Percentiles rank a stretch among this genome's conserved stretches.
Evolutionary conservation across 768 basidiomycete species (phyloP).

Genomic region (Leucosporidium creatinivorum): DNA sequence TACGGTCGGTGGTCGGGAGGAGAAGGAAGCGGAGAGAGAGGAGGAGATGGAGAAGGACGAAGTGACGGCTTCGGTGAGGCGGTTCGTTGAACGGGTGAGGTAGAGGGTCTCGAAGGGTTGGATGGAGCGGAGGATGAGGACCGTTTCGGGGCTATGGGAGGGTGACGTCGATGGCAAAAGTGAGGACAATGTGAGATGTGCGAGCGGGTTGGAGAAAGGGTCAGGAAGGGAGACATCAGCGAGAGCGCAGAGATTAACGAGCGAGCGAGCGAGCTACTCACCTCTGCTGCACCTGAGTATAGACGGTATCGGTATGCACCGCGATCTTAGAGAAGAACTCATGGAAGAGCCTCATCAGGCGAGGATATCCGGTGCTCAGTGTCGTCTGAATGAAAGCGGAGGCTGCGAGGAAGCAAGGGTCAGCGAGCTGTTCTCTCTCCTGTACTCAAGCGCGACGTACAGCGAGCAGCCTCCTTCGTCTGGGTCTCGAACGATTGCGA

Average conservation of each 20-base stretch:
- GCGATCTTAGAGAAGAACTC: constrained; percentile 94
- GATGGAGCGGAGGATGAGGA: constrained; percentile 75
- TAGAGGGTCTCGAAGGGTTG: constrained; percentile 81
- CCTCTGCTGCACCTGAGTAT: constrained; percentile 78
- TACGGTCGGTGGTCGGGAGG: constrained; percentile 52
- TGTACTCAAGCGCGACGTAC: constrained; percentile 43
- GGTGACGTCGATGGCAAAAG: background rate
- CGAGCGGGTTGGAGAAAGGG: background rate
- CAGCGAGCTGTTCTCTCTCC: background rate
- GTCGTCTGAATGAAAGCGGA: constrained; percentile 89
- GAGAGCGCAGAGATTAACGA: background rate
- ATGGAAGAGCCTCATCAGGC: constrained; percentile 81
- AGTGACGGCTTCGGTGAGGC: constrained; percentile 73
- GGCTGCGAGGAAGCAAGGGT: constrained; percentile 45
- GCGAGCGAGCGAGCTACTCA: constrained; percentile 38
- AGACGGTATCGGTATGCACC: constrained; percentile 89
- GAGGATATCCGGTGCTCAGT: constrained; percentile 75
- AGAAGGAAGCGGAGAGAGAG: constrained; percentile 49
- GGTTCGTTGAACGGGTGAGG: constrained; percentile 69
- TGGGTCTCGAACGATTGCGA: constrained; percentile 73
- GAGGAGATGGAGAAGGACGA: constrained; percentile 56
- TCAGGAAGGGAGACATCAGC: background rate
- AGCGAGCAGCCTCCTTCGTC: constrained; percentile 68
- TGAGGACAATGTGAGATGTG: too few relatives aligned
- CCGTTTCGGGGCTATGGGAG: constrained; percentile 72